phyloP scores from a whole-genome alignment of 192 early-diverging fungal genomes.

The Backusella psychrophila region DNA sequence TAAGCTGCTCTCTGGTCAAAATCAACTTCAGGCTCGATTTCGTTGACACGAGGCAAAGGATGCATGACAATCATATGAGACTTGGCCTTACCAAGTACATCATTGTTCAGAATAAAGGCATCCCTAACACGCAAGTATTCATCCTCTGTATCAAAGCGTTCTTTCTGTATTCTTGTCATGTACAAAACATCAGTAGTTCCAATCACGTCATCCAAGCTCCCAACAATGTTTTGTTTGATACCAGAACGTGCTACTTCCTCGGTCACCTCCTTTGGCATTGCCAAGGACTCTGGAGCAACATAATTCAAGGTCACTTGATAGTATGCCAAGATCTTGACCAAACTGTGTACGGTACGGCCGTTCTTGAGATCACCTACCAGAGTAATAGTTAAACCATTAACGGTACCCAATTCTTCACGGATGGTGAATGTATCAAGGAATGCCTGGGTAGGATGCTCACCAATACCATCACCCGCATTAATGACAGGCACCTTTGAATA shows the following conservation, averaged over 20 bases:
- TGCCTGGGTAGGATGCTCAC: constrained; percentile 98
- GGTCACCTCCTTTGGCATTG: constrained; percentile 87
- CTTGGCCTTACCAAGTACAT: constrained; percentile 84
- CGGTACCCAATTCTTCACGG: constrained; percentile 90
- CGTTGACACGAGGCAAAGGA: constrained; percentile 90
- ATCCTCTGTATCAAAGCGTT: constrained; percentile 73
- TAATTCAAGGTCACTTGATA: constrained; percentile 96
- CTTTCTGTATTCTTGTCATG: constrained; percentile 95
- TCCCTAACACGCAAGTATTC: constrained; percentile 84
- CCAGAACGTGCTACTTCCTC: constrained; percentile 59
- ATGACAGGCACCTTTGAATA: constrained; percentile 90
- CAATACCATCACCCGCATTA: constrained; percentile 96
- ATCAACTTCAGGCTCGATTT: constrained; percentile 97
- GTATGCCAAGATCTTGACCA: constrained; percentile 83
- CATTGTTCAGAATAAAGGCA: constrained; percentile 85
- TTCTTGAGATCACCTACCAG: constrained; percentile 97
- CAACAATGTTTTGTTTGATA: constrained; percentile 67
- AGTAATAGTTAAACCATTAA: constrained; percentile 94
- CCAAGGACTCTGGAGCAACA: constrained; percentile 78
- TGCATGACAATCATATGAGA: constrained; percentile 99
- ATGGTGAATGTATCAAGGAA: constrained; percentile 97
- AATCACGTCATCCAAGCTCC: constrained; percentile 76
- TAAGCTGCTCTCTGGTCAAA: constrained; percentile 97
- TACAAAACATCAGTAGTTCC: constrained; percentile 92
- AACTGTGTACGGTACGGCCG: constrained; percentile 95